Percentiles rank a stretch among this genome's conserved stretches.
phyloP scores from a whole-genome alignment of 2,329 filamentous ascomycete genomes.

The Fusarium sacchari region DNA sequence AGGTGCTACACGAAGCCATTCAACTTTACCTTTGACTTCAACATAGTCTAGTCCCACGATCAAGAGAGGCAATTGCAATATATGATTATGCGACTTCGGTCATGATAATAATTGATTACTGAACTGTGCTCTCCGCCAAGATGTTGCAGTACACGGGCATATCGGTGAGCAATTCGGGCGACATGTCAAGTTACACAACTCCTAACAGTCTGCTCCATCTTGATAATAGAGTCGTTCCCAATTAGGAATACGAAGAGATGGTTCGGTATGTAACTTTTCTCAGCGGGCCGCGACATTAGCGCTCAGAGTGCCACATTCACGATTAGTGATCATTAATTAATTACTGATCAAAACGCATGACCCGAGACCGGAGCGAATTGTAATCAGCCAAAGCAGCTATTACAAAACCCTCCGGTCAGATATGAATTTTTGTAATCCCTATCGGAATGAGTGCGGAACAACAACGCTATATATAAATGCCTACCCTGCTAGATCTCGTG shows the following conservation, averaged over 20 bases:
- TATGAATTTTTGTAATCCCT: not conserved
- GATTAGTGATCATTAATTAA: not conserved
- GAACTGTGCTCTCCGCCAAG: accelerated
- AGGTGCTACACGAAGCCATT: conserved; percentile 17
- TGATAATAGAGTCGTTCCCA: accelerated
- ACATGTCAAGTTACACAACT: not conserved
- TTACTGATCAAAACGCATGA: not conserved
- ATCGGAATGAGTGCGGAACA: accelerated
- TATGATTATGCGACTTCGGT: not conserved
- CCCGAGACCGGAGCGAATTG: not conserved
- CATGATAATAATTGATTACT: not conserved
- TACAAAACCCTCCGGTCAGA: not conserved
- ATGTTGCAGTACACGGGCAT: accelerated
- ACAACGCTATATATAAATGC: too few species aligned
- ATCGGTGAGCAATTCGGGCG: not conserved
- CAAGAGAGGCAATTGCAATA: accelerated
- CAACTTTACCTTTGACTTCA: conserved; percentile 14
- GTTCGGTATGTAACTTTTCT: accelerated
- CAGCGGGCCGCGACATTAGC: not conserved
- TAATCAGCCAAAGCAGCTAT: not conserved
- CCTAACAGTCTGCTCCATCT: accelerated
- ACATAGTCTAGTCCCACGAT: not conserved
- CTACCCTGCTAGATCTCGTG: accelerated
- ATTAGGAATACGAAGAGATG: not conserved
- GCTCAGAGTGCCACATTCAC: accelerated